Base-by-base conservation (phyloP, 179 eudicot genomes). In the Patellifolia procumbens region DNA sequence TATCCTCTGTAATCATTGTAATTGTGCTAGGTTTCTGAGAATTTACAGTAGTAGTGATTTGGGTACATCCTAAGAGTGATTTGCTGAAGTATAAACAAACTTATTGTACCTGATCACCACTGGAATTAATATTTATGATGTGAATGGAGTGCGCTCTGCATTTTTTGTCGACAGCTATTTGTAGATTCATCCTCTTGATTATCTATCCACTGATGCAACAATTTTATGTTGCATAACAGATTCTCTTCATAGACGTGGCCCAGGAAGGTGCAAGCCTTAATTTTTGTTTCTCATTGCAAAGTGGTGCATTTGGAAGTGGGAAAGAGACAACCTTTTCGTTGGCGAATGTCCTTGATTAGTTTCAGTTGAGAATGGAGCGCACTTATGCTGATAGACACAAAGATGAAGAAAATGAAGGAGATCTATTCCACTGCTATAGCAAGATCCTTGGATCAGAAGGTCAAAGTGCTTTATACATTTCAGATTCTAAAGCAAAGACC, bases 361-460 rank as follows among this genome's bases (percentile, higher is more conserved):
- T 71, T 48, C 52, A 70, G 80, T 45, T 68, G 68, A 81, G 76
- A 55, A 89, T 89, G 92, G 88, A 82, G 74, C 75, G 65, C 16
- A 68, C 37, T 66, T 61, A 65, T 78, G 71, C 81, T 49, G 78
- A 80, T 62, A 42, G 64, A n/a, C 78, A 74, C 35, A 76, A 84
- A 62, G 87, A 86, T 60, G 82, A 61, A 48, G 67, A 73, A 66
- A 76, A 81, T 42, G 79, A 79, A 62, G 81, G 76, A 72, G 80
- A 73, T 61, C 22, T 75, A 17, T 65, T 56, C 37, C 49, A 52
- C 26, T 69, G 61, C 73, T 74, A 62, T 48, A 60, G 22, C 65
- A 71, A 75, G 37, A 77, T 62, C 56, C 70, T 45, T 29, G 79
- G 79, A 75, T 58, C 72, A 70, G 51, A 70, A 42, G 81, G 70